phyloP scores from a whole-genome alignment of 2,329 filamentous ascomycete genomes.

The Fusarium tjaetaba region DNA sequence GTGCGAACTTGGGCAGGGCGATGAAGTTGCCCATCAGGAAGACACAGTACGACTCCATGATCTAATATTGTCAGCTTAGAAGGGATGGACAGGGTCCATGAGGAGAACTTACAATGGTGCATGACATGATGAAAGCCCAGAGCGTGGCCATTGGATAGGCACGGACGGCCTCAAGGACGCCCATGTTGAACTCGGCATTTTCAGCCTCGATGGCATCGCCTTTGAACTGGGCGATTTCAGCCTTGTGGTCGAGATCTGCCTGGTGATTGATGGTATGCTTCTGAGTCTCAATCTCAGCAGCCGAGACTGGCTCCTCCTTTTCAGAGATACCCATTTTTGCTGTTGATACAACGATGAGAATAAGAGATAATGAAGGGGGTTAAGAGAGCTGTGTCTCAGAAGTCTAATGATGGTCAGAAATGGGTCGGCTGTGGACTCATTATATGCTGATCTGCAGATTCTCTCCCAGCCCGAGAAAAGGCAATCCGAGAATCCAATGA shows the following conservation, averaged over 20 bases:
- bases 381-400: neutral
- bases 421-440: neutral
- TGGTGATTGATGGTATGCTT: neutral
- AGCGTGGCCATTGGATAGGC: neutral
- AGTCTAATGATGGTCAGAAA: neutral
- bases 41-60: slow-evolving; percentile 62
- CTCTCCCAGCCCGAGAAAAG: neutral
- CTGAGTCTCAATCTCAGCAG: neutral
- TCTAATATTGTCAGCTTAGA: slow-evolving; percentile 42
- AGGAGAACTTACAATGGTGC: neutral
- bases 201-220: slow-evolving; percentile 1
- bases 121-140: neutral
- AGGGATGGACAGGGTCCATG: accelerated
- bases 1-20: slow-evolving; percentile 52
- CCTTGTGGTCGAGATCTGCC: neutral
- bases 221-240: neutral
- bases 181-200: slow-evolving; percentile 4
- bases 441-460: neutral
- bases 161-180: neutral
- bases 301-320: neutral
- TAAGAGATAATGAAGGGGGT: neutral
- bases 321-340: neutral
- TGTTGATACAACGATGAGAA: neutral
- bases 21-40: slow-evolving; percentile 60
- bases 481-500: neutral